Conservation (phyloP, 1,139 yeast genomes). For the Tardiomyces blankii region DNA sequence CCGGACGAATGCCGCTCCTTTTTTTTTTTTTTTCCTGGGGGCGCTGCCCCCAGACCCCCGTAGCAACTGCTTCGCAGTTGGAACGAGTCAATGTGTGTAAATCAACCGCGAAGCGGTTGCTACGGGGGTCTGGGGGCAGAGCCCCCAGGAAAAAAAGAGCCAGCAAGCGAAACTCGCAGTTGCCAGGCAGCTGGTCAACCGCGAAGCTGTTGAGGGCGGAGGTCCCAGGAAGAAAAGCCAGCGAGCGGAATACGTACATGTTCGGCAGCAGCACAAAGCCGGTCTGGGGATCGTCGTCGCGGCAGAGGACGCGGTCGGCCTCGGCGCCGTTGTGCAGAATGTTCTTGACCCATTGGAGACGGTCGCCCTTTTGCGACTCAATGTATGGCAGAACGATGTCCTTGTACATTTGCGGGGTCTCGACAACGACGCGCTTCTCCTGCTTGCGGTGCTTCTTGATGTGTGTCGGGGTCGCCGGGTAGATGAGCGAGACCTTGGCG, state of each 20-base stretch:
- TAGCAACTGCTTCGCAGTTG: too few relatives aligned
- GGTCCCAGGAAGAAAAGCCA: neutral
- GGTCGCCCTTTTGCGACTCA: conserved; percentile 58
- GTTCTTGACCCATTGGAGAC: conserved; percentile 85
- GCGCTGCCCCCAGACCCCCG: too few relatives aligned
- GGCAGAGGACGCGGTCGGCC: conserved; percentile 59
- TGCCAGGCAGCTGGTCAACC: too few relatives aligned
- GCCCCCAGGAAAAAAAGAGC: too few relatives aligned
- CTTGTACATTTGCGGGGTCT: conserved; percentile 69
- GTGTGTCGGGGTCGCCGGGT: conserved; percentile 86
- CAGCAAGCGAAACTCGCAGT: too few relatives aligned
- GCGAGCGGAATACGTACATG: conserved; percentile 18
- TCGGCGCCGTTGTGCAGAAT: conserved; percentile 78
- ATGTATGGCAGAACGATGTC: conserved; percentile 64
- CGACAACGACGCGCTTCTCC: conserved; percentile 47
- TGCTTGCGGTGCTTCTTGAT: conserved; percentile 61
- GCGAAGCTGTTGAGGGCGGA: too few relatives aligned
- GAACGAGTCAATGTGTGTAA: too few relatives aligned
- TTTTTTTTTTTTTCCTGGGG: too few relatives aligned
- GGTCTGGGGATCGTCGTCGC: conserved; percentile 41
- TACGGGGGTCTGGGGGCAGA: too few relatives aligned
- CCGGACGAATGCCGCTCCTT: too few relatives aligned
- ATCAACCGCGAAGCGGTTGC: too few relatives aligned
- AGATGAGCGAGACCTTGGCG: conserved; percentile 66
- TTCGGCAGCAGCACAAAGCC: conserved; percentile 39